Percentiles rank a stretch among this genome's conserved stretches.
phyloP scores from a whole-genome alignment of 1,139 yeast genomes.

The Geotrichum siamense region DNA sequence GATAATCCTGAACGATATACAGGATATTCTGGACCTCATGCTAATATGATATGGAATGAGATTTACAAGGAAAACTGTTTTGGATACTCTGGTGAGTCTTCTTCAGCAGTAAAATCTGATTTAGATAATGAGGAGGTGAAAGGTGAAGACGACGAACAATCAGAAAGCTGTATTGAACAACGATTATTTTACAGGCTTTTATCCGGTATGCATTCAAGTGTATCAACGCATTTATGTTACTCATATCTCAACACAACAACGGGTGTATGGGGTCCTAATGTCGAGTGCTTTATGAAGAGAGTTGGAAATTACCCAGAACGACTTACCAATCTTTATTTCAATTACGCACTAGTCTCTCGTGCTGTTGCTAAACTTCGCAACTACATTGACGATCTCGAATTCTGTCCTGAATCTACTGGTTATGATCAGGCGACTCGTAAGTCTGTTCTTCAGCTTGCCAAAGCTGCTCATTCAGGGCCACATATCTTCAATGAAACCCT shows the following conservation, averaged over 20 bases:
- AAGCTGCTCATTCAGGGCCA: conserved; percentile 32
- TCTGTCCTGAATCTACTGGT: conserved; percentile 42
- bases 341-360: conserved; percentile 80
- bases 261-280: conserved; percentile 77
- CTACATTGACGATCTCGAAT: conserved; percentile 44
- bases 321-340: conserved; percentile 80
- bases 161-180: conserved; percentile 73
- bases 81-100: conserved; percentile 40
- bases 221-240: conserved; percentile 85
- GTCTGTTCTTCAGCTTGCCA: conserved; percentile 35
- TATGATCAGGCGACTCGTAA: conserved; percentile 45
- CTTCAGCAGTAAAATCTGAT: not conserved
- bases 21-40: conserved; percentile 90
- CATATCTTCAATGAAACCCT: conserved; percentile 47
- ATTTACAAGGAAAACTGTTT: conserved; percentile 91
- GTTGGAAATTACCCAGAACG: conserved; percentile 90
- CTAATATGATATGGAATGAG: conserved; percentile 87
- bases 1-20: conserved; percentile 95
- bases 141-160: conserved; percentile 31
- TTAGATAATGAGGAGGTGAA: not conserved
- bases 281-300: conserved; percentile 74
- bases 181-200: conserved; percentile 78
- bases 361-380: conserved; percentile 61
- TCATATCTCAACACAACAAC: conserved; percentile 70
- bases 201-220: conserved; percentile 93